Evolutionary conservation across 441 rosid genomes (phyloP).

Genomic region (Jatropha podagrica): DNA sequence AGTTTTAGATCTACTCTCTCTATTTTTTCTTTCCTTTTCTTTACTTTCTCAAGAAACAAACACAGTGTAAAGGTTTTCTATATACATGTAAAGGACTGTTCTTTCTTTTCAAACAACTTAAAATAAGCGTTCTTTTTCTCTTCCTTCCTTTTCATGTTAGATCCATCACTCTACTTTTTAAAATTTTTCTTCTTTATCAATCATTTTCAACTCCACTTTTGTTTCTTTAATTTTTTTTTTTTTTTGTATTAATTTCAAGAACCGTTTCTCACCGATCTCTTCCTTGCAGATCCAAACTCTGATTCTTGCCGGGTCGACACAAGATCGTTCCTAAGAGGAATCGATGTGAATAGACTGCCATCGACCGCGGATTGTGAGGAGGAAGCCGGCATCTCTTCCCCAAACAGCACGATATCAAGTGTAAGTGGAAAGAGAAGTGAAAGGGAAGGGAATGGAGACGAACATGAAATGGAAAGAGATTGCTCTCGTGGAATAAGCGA

Average conservation of each 20-base stretch:
- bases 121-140: constrained; percentile 8
- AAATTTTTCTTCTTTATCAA: neutral
- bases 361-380: constrained; percentile 65
- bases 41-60: constrained; percentile 21
- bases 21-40: neutral
- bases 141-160: constrained; percentile 1
- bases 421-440: constrained; percentile 87
- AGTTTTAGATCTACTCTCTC: constrained; percentile 28
- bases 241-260: neutral
- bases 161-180: neutral
- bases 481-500: constrained; percentile 73
- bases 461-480: constrained; percentile 55
- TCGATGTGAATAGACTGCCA: constrained; percentile 84
- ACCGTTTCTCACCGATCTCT: neutral
- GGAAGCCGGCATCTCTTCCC: constrained; percentile 82
- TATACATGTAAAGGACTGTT: neutral
- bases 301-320: constrained; percentile 53
- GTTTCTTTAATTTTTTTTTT: neutral
- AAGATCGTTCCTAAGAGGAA: constrained; percentile 59
- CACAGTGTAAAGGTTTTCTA: neutral
- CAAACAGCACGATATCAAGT: constrained; percentile 85
- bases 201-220: constrained; percentile 21
- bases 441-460: constrained; percentile 68
- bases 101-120: constrained; percentile 6
- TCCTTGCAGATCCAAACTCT: constrained; percentile 64